phyloP scores from a whole-genome alignment of 805 yeast genomes.

The Wickerhamomyces kurtzmanii region DNA sequence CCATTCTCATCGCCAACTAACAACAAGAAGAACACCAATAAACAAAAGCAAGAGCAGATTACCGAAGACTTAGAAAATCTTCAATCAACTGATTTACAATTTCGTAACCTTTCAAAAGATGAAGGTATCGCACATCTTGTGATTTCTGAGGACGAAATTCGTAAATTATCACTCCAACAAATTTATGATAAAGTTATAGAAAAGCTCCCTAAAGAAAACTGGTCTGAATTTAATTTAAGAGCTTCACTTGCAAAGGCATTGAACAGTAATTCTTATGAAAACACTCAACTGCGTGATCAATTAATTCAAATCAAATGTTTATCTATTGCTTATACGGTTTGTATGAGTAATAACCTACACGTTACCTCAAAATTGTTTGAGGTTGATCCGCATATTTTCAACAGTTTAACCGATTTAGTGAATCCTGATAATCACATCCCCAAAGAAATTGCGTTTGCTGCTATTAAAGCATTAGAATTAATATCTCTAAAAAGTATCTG shows the following conservation, averaged over 20 bases:
- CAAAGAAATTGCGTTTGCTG: slow-evolving; percentile 42
- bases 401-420: slow-evolving; percentile 62
- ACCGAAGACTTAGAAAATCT: slow-evolving; percentile 4
- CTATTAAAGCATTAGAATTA: slow-evolving; percentile 58
- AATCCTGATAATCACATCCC: slow-evolving; percentile 55
- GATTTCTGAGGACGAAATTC: slow-evolving; percentile 47
- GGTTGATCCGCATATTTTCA: slow-evolving; percentile 60
- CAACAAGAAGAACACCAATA: slow-evolving; percentile 9
- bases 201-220: slow-evolving; percentile 48
- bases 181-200: slow-evolving; percentile 52
- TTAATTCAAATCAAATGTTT: slow-evolving; percentile 56
- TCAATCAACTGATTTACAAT: no score
- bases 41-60: slow-evolving; percentile 13
- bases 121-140: slow-evolving; percentile 43
- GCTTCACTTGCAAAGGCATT: slow-evolving; percentile 68
- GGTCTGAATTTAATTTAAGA: slow-evolving; percentile 53
- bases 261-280: slow-evolving; percentile 41
- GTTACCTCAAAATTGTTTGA: slow-evolving; percentile 62
- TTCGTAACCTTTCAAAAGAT: no score
- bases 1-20: slow-evolving; percentile 5
- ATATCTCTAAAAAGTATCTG: slow-evolving; percentile 58
- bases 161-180: slow-evolving; percentile 45
- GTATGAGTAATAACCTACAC: slow-evolving; percentile 44
- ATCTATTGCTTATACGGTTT: slow-evolving; percentile 55
- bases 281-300: slow-evolving; percentile 44